These are phyloP conservation scores for Psilocybe cyanescens DNA, from an alignment of 768 basidiomycete species.

Conservation along the genomic window DNA sequence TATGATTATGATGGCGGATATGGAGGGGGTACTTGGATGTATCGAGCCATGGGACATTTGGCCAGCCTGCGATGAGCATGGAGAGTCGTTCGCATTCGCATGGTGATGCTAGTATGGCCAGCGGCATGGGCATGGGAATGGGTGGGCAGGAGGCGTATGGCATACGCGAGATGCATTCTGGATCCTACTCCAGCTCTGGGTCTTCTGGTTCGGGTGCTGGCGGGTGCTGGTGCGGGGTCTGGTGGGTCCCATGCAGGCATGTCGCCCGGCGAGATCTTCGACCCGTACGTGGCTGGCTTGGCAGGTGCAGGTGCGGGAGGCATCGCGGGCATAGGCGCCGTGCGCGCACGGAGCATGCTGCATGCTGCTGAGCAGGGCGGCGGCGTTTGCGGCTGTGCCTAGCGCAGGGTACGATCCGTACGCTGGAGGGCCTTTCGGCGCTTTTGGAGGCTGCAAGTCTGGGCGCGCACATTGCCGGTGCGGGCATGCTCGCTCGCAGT, in stretches of 20 bases:
- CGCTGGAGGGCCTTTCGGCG: not conserved
- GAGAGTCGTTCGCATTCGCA: not conserved
- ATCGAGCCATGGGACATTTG: slow-evolving; percentile 62
- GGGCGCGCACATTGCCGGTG: slow-evolving; percentile 26
- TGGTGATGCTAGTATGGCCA: not conserved
- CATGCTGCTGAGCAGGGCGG: too few species aligned
- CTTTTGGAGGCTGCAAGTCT: slow-evolving; percentile 30
- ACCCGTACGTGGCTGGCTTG: slow-evolving; percentile 25
- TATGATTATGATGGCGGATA: too few species aligned
- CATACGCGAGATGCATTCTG: slow-evolving; percentile 48
- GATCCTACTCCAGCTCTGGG: too few species aligned
- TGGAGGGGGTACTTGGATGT: slow-evolving; percentile 44
- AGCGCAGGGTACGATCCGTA: not conserved
- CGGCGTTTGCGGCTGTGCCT: slow-evolving; percentile 36
- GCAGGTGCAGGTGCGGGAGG: slow-evolving; percentile 31
- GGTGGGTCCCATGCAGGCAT: too few species aligned
- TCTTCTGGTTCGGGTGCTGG: too few species aligned
- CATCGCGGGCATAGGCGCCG: slow-evolving; percentile 48
- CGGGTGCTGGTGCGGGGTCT: too few species aligned
- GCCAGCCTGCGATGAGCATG: slow-evolving; percentile 46
- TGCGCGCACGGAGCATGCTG: slow-evolving; percentile 40
- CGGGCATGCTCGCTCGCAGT: slow-evolving; percentile 17
- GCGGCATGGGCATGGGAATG: not conserved
- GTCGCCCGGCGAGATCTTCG: slow-evolving; percentile 33
- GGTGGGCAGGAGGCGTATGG: slow-evolving; percentile 43